phyloP scores from a whole-genome alignment of 2,329 filamentous ascomycete species.

The Trichophyton mentagrophytes region DNA sequence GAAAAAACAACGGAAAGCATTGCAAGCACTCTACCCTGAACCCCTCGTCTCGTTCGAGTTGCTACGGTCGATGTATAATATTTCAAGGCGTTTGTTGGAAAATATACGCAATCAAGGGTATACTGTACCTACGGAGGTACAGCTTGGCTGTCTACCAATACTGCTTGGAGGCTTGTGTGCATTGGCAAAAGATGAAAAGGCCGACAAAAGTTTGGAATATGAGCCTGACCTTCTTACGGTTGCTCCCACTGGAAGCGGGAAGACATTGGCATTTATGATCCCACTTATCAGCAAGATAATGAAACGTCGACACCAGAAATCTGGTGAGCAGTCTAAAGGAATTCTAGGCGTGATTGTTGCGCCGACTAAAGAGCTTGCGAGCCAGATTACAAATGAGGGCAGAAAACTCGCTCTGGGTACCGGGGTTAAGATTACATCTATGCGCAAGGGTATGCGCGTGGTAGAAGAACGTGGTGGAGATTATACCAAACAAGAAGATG shows the following conservation, averaged over 20 bases:
- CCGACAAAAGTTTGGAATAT: constrained; percentile 12
- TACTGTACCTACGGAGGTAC: constrained; percentile 79
- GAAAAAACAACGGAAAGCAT: constrained; percentile 39
- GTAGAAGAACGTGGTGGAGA: constrained; percentile 36
- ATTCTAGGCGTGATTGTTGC: constrained; percentile 61
- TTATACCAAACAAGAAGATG: constrained; percentile 20
- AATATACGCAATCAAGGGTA: constrained; percentile 82
- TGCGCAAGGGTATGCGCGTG: constrained; percentile 74
- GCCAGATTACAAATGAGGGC: constrained; percentile 71
- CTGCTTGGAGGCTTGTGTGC: constrained; percentile 42
- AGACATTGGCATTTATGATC: constrained; percentile 86
- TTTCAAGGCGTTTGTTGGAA: constrained; percentile 58
- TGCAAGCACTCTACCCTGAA: constrained; percentile 56
- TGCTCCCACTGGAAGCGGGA: constrained; percentile 90
- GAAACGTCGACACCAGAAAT: constrained; percentile 36
- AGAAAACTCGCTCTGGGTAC: constrained; percentile 68
- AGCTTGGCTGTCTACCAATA: constrained; percentile 72
- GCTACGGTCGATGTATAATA: constrained; percentile 56
- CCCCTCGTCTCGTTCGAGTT: constrained; percentile 67
- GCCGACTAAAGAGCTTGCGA: constrained; percentile 67
- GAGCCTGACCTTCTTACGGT: constrained; percentile 70
- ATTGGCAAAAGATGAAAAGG: constrained; percentile 28
- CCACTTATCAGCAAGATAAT: constrained; percentile 69
- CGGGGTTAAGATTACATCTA: constrained; percentile 63
- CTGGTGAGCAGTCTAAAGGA: constrained; percentile 39